These are phyloP conservation scores for Colletotrichum sp. DNA, from an alignment of 2,329 filamentous ascomycete genomes.

Conservation along the genomic window DNA sequence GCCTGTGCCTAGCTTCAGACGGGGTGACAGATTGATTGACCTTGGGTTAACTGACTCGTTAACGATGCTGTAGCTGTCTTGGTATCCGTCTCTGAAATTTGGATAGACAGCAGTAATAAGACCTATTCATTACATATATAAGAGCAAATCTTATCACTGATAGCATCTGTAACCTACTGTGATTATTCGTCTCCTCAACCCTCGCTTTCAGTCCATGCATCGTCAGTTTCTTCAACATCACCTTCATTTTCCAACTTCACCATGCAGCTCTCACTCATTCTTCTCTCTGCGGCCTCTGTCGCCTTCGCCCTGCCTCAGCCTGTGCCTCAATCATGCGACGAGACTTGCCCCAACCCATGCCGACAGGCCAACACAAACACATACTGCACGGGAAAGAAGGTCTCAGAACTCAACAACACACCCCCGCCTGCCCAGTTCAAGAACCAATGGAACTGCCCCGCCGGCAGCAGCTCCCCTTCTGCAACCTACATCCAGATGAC, in stretches of 20 bases:
- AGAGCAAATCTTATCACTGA: not conserved
- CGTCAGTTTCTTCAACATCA: not conserved
- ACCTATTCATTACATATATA: not conserved
- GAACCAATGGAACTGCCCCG: not conserved
- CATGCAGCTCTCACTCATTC: not conserved
- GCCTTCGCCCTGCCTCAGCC: not conserved
- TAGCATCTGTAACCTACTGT: accelerated
- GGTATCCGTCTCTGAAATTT: not conserved
- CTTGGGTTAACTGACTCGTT: not conserved
- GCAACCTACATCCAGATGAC: not conserved
- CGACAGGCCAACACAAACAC: not conserved
- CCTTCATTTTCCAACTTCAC: not conserved
- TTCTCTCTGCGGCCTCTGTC: not conserved
- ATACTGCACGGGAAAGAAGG: not conserved
- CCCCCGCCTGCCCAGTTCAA: not conserved
- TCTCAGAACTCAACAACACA: not conserved
- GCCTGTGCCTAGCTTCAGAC: not conserved
- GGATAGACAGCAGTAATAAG: not conserved
- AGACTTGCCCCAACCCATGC: not conserved
- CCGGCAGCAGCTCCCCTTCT: not conserved
- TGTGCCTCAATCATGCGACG: not conserved
- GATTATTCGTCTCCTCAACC: not conserved
- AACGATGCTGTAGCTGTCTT: not conserved
- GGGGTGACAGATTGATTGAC: not conserved
- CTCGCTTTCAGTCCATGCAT: accelerated